These are phyloP conservation scores for Emydomyces testavorans DNA, from an alignment of 2,329 filamentous ascomycete genomes.

Conservation along the genomic window DNA sequence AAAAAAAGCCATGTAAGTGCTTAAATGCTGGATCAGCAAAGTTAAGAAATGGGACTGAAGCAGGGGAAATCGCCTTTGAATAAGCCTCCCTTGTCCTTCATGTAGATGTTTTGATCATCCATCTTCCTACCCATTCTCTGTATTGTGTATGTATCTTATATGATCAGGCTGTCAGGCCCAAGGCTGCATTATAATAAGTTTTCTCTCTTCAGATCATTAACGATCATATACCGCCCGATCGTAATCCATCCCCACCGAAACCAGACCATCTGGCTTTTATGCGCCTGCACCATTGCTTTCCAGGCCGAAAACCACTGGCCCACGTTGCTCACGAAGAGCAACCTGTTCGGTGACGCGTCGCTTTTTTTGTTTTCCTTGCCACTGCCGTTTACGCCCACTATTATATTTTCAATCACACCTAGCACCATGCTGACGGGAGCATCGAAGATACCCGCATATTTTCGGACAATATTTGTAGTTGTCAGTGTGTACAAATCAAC, in stretches of 20 bases:
- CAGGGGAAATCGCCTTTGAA: too few relatives aligned
- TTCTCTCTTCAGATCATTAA: slow-evolving; percentile 67
- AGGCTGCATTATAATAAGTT: slow-evolving; percentile 4
- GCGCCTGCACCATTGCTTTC: slow-evolving; percentile 76
- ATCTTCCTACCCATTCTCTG: too few relatives aligned
- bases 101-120: too few relatives aligned
- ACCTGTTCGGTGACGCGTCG: slow-evolving; percentile 15
- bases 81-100: too few relatives aligned
- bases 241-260: slow-evolving; percentile 94
- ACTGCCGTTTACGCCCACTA: neutral
- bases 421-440: slow-evolving; percentile 55
- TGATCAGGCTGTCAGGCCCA: too few relatives aligned
- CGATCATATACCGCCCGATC: slow-evolving; percentile 83
- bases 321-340: slow-evolving; percentile 63
- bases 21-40: too few relatives aligned
- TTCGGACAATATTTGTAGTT: slow-evolving; percentile 59
- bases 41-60: too few relatives aligned
- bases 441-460: slow-evolving; percentile 72
- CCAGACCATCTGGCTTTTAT: slow-evolving; percentile 96
- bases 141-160: too few relatives aligned
- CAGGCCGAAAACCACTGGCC: slow-evolving; percentile 56
- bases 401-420: slow-evolving; percentile 37
- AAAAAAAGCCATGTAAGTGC: too few relatives aligned
- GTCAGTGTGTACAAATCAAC: slow-evolving; percentile 78
- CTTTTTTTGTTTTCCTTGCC: slow-evolving; percentile 10